phyloP scores from a whole-genome alignment of 768 basidiomycete species.

The Russula emetica region DNA sequence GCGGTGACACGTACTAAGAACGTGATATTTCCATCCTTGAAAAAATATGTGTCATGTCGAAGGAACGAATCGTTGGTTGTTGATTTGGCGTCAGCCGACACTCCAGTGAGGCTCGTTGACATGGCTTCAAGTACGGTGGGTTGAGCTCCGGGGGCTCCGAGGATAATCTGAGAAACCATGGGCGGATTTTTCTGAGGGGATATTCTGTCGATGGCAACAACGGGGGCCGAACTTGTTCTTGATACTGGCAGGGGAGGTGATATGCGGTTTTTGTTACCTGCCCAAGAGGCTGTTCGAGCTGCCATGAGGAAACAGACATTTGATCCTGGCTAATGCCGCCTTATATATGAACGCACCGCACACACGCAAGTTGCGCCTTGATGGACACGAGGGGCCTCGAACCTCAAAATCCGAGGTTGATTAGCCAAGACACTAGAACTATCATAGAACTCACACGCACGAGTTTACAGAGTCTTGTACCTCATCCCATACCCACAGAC shows the following conservation, averaged over 20 bases:
- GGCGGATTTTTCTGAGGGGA: neutral
- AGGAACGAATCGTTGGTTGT: constrained; percentile 4
- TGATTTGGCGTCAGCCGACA: neutral
- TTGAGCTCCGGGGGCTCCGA: neutral
- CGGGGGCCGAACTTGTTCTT: neutral
- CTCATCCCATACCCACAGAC: neutral
- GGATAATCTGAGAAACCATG: neutral
- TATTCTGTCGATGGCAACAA: constrained; percentile 11
- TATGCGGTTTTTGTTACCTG: neutral
- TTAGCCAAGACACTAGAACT: neutral
- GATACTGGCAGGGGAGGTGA: constrained; percentile 1
- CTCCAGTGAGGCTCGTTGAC: neutral
- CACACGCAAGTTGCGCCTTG: constrained; percentile 4
- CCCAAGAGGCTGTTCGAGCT: neutral
- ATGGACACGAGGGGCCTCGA: constrained; percentile 2
- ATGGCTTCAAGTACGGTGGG: neutral
- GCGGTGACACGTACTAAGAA: constrained; percentile 12
- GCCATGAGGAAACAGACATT: constrained; percentile 6
- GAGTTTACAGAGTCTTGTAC: neutral
- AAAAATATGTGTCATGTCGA: constrained; percentile 16
- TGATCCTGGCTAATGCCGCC: neutral
- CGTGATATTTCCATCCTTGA: constrained; percentile 24
- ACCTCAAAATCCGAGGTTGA: neutral
- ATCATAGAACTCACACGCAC: neutral
- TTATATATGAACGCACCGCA: constrained; percentile 4